Base-by-base conservation (phyloP, 331 rosid genomes). In the Malus hybrid region DNA sequence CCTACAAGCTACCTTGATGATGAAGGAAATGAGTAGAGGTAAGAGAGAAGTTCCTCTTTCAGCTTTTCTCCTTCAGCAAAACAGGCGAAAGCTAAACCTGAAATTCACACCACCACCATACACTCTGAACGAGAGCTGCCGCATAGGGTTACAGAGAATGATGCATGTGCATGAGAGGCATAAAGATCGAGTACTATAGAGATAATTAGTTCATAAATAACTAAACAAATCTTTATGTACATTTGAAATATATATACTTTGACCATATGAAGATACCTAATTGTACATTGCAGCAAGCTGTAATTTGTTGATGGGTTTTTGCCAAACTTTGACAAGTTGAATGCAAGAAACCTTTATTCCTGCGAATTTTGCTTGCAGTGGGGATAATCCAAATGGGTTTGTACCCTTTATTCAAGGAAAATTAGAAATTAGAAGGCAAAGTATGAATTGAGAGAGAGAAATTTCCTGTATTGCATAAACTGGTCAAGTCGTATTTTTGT, bases 281-380 rank as follows among this genome's bases (percentile, higher is more conserved):
- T 69, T 65, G 87, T 82, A 79, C 63, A 75, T 32, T 18, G 76
- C 78, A 78, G 82, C 79, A 78, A 81, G 67, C 54, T 15, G 39
- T 6, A 55, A 14, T 75, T 70, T 74, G 39, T n/a, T 80, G 77
- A 82, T 88, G 96, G 84, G 5, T 68, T 65, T 79, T 80, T 3
- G 89, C 97, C 97, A 7, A 92, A 92, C 90, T 79, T 81, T 75
- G 86, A 86, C 86, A 82, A 64, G 87, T 85, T 89, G 62, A 54
- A 66, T 62, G 86, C 83, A 61, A 71, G 77, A 84, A 79, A 75
- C 50, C 62, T 79, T 64, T 79, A 32, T 42, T 10, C 14, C 48
- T 83, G 65, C 64, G 10, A 73, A 80, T 78, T 77, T 85, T 24
- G 77, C 77, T 77, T 81, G 56, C 7, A 62, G 32, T 65, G 28